phyloP scores from a whole-genome alignment of 73 alveolate genomes.

The Diophrys sp. region DNA sequence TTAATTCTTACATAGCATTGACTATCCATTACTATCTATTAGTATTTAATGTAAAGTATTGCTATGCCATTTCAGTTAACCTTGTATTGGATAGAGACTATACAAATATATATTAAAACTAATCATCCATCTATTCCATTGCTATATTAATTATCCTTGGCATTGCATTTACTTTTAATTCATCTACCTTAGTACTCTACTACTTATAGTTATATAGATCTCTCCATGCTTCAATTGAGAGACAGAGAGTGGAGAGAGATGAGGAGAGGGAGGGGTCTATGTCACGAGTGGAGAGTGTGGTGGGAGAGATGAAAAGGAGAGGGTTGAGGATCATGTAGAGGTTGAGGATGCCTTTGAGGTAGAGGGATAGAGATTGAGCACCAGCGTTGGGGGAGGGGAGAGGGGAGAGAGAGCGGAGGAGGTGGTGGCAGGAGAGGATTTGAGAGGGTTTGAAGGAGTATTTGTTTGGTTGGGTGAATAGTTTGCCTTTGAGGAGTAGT shows the following conservation, averaged over 20 bases:
- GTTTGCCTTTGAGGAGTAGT: slow-evolving; percentile 49
- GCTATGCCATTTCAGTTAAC: no score
- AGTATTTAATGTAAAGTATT: no score
- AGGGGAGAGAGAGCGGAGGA: no score
- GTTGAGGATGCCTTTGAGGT: slow-evolving; percentile 64
- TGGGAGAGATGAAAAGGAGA: slow-evolving; percentile 60
- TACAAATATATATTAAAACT: not conserved
- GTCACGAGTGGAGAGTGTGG: no score
- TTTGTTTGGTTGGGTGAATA: not conserved
- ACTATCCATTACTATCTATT: no score
- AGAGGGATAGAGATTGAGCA: slow-evolving; percentile 20
- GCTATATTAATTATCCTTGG: not conserved
- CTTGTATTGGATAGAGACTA: no score
- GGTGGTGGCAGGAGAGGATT: slow-evolving; percentile 53
- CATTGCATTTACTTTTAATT: slow-evolving; percentile 3
- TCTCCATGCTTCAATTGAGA: slow-evolving; percentile 71
- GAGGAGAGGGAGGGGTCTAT: no score
- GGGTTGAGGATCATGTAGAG: slow-evolving; percentile 67
- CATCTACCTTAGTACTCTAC: slow-evolving; percentile 1
- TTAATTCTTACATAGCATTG: no score
- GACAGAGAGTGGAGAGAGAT: no score
- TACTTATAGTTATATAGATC: slow-evolving; percentile 32
- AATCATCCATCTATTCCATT: not conserved
- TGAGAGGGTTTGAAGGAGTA: not conserved
- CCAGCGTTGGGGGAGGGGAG: no score